These are phyloP conservation scores for Mycena galericulata DNA, from an alignment of 768 basidiomycete genomes.

Conservation along the genomic window DNA sequence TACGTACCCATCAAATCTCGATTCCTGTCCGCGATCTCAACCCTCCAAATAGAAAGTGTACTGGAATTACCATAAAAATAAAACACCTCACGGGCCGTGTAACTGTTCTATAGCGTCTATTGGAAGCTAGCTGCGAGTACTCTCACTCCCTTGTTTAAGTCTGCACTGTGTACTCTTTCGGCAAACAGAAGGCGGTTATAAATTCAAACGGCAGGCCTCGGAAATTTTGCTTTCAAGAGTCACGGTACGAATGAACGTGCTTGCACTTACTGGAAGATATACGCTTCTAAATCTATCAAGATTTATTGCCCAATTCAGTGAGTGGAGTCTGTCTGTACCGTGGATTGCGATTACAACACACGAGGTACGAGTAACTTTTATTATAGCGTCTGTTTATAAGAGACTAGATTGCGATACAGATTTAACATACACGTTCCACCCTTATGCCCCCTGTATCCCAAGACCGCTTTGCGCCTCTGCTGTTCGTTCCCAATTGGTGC, in stretches of 20 bases:
- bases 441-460: background rate
- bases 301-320: conserved; percentile 3
- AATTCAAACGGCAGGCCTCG: background rate
- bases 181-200: too few species aligned
- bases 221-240: too few species aligned
- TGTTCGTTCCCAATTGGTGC: background rate
- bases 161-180: conserved; percentile 1
- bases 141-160: background rate
- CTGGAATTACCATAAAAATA: conserved; percentile 5
- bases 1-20: background rate
- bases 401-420: too few species aligned
- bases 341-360: background rate
- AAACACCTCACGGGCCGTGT: conserved; percentile 5
- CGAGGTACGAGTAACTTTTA: background rate
- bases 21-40: background rate
- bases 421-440: too few species aligned
- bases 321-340: background rate
- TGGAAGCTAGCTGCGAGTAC: background rate
- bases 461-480: background rate
- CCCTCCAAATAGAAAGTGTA: background rate
- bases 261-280: too few species aligned
- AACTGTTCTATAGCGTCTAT: too few species aligned
- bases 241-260: too few species aligned
- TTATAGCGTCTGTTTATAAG: too few species aligned
- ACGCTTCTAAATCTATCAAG: background rate